A percentile compares a stretch with the other conserved stretches of the same genome.
phyloP scores from a whole-genome alignment of 2,329 filamentous ascomycete genomes.

The Westerdykella sp. region DNA sequence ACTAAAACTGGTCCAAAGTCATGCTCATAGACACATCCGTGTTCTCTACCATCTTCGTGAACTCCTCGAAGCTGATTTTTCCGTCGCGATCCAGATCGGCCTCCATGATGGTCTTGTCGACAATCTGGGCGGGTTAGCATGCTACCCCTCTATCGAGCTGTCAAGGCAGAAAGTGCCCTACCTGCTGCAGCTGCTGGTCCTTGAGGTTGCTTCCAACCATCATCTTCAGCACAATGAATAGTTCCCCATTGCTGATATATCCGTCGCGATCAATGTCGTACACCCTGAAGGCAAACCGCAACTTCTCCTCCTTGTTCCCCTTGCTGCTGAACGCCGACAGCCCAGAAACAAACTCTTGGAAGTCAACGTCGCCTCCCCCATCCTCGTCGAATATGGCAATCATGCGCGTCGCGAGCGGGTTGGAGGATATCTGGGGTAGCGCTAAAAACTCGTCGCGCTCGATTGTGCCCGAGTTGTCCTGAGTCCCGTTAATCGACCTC shows the following conservation, averaged over 20 bases:
- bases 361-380: conserved; percentile 94
- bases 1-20: conserved; percentile 53
- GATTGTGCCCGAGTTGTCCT: conserved; percentile 98
- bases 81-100: conserved; percentile 92
- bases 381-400: conserved; percentile 99
- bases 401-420: conserved; percentile 96
- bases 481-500: conserved; percentile 5
- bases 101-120: conserved; percentile 99
- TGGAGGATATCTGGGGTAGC: conserved; percentile 94
- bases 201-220: conserved; percentile 99
- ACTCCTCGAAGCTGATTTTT: conserved; percentile 99
- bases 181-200: conserved; percentile 94
- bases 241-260: conserved; percentile 96
- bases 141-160: not conserved
- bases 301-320: conserved; percentile 98
- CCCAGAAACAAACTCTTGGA: conserved; percentile 96
- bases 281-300: conserved; percentile 96
- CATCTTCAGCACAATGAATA: conserved; percentile 99
- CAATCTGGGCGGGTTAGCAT: conserved; percentile 57
- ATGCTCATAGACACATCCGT: conserved; percentile 67
- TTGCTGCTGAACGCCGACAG: conserved; percentile 94
- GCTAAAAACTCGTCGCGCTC: conserved; percentile 98
- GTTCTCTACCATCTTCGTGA: conserved; percentile 97
- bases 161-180: conserved; percentile 15
- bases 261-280: conserved; percentile 99